Percentiles rank a stretch among this genome's conserved stretches.
Conservation (phyloP, 257 asterid genomes). For the Coffea canephora region DNA sequence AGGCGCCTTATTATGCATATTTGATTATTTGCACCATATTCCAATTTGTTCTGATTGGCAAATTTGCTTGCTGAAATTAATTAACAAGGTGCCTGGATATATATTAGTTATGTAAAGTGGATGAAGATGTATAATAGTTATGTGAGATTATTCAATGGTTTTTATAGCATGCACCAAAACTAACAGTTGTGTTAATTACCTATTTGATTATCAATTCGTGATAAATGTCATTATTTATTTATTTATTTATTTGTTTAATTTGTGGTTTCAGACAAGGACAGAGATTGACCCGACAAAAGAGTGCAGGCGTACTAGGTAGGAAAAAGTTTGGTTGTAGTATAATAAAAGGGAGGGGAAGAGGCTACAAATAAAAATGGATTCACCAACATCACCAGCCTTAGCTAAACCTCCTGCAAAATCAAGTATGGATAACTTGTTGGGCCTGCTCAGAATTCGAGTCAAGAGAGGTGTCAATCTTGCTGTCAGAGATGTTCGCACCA, state of each 20-base stretch:
- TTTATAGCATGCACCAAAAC: too few relatives aligned
- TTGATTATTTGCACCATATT: too few relatives aligned
- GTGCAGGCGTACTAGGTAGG: background rate
- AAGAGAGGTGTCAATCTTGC: slow-evolving; percentile 81
- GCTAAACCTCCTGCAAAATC: slow-evolving; percentile 2
- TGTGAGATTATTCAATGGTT: too few relatives aligned
- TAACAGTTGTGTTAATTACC: background rate
- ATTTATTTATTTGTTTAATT: background rate
- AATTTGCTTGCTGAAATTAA: background rate
- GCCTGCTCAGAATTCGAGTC: slow-evolving; percentile 66
- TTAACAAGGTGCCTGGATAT: too few relatives aligned
- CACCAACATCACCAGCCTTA: slow-evolving; percentile 18
- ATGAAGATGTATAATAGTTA: too few relatives aligned
- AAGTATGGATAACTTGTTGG: slow-evolving; percentile 55
- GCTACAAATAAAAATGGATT: slow-evolving; percentile 20
- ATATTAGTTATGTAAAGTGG: too few relatives aligned
- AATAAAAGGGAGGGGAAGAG: background rate
- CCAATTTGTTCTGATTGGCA: background rate
- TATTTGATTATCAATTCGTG: background rate
- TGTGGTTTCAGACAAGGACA: background rate
- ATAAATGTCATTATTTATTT: background rate
- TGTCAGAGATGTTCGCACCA: slow-evolving; percentile 77
- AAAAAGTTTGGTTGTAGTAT: background rate
- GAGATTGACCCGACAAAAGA: slow-evolving; percentile 9
- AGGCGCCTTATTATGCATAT: background rate